Conservation (phyloP, 305 asterid genomes). For the Rubia tinctorum region DNA sequence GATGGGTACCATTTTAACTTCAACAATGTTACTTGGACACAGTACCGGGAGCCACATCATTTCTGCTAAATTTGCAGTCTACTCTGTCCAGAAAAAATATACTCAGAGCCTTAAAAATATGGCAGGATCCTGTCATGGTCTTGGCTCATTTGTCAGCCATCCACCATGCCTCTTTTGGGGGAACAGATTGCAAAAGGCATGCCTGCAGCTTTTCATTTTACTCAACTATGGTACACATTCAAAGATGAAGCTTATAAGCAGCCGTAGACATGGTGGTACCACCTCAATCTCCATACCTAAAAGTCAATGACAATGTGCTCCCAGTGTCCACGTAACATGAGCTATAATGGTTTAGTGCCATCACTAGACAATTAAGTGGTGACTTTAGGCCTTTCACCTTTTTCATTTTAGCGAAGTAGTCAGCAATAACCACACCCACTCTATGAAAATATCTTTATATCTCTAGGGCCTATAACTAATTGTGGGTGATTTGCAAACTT, state of each 20-base stretch:
- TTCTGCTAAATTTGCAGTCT: conserved; percentile 14
- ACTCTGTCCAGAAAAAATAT: not conserved
- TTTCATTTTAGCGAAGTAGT: not conserved
- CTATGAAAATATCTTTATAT: not conserved
- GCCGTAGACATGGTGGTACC: not conserved
- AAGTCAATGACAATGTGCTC: conserved; percentile 5
- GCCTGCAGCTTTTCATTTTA: not conserved
- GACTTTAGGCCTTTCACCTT: conserved; percentile 1
- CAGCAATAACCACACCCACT: not conserved
- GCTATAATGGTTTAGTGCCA: conserved; percentile 2
- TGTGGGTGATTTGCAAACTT: conserved; percentile 1
- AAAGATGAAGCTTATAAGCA: not conserved
- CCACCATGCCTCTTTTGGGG: not conserved
- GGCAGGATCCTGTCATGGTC: not conserved
- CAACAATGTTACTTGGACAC: conserved; percentile 45
- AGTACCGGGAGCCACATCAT: conserved; percentile 32
- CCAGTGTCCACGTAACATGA: conserved; percentile 21
- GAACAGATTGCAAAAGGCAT: not conserved
- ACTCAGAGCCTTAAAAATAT: not conserved
- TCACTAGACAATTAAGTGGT: not conserved
- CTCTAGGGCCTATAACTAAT: not conserved
- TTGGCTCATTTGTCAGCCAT: not conserved
- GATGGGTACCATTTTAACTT: conserved; percentile 68
- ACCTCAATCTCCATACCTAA: not conserved
- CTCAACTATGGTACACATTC: not conserved